Evolutionary conservation across 176 grass and related monocot species (phyloP).

Genomic region (Bromus sterilis): DNA sequence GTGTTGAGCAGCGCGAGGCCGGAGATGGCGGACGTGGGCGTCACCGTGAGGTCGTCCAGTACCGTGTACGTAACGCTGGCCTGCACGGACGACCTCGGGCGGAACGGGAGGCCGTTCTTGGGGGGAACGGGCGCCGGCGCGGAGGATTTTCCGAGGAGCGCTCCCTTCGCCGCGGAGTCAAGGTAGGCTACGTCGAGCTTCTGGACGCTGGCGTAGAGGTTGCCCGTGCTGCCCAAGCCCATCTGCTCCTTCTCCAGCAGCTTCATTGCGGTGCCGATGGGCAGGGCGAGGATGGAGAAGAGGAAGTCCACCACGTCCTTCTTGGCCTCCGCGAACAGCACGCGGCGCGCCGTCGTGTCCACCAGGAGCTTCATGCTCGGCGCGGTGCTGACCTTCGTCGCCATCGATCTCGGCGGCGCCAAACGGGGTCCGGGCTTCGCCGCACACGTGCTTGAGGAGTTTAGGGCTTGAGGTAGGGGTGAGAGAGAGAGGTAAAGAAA

Average conservation of each 20-base stretch:
- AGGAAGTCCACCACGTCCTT: too few relatives aligned
- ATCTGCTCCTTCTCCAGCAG: slow-evolving; percentile 14
- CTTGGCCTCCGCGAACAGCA: slow-evolving; percentile 24
- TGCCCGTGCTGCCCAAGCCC: background rate
- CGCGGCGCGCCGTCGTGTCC: background rate
- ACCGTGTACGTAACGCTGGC: slow-evolving; percentile 5
- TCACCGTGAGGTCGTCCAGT: background rate
- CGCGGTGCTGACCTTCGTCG: too few relatives aligned
- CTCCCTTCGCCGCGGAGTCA: background rate
- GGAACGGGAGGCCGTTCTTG: too few relatives aligned
- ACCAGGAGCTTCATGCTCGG: background rate
- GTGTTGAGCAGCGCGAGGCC: slow-evolving; percentile 28
- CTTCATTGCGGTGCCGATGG: background rate
- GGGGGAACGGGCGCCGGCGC: too few relatives aligned
- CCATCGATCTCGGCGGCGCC: too few relatives aligned
- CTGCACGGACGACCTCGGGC: too few relatives aligned
- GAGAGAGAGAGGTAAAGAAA: too few relatives aligned
- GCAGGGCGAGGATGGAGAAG: slow-evolving; percentile 1
- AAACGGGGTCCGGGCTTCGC: too few relatives aligned
- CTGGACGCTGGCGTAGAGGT: background rate
- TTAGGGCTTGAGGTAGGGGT: too few relatives aligned
- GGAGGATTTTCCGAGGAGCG: slow-evolving; percentile 21
- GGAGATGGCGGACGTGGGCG: slow-evolving; percentile 25
- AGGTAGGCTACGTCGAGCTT: background rate
- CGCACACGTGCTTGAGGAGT: too few relatives aligned